Conservation (phyloP, 169 alveolate species). For the Plasmodium billcollinsi region DNA sequence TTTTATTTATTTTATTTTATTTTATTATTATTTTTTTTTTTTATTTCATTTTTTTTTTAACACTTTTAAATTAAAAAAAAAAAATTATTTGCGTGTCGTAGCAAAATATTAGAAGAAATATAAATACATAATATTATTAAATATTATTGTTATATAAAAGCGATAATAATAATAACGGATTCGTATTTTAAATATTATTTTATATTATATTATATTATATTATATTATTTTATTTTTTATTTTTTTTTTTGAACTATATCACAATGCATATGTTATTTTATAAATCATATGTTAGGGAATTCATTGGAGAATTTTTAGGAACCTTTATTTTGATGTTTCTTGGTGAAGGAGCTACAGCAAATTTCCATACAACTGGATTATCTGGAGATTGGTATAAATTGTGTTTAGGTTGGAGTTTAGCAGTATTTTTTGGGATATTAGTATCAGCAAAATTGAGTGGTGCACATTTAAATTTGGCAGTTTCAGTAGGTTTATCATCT, state of each 20-base stretch:
- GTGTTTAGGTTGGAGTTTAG: conserved; percentile 77
- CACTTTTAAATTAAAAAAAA: no score
- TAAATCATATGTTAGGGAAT: conserved; percentile 21
- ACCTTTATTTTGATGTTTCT: conserved; percentile 70
- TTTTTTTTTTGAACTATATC: conserved; percentile 1
- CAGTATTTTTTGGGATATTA: conserved; percentile 73
- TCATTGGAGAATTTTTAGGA: conserved; percentile 72
- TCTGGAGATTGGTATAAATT: conserved; percentile 55
- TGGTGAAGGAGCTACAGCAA: conserved; percentile 77
- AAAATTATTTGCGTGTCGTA: no score
- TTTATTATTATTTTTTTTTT: no score
- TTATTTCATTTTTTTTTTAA: no score
- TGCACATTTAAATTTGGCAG: conserved; percentile 79
- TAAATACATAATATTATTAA: no score
- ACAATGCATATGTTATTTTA: conserved; percentile 17
- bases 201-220: no score
- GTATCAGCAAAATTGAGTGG: conserved; percentile 74
- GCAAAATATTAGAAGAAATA: no score
- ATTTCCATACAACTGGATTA: conserved; percentile 10
- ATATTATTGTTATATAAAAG: no score
- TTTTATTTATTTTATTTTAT: no score
- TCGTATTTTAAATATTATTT: no score
- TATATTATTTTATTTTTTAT: background rate
- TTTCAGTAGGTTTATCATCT: conserved; percentile 42
- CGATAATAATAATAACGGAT: no score